phyloP scores from a whole-genome alignment of 257 asterid genomes.

The Primulina eburnea region DNA sequence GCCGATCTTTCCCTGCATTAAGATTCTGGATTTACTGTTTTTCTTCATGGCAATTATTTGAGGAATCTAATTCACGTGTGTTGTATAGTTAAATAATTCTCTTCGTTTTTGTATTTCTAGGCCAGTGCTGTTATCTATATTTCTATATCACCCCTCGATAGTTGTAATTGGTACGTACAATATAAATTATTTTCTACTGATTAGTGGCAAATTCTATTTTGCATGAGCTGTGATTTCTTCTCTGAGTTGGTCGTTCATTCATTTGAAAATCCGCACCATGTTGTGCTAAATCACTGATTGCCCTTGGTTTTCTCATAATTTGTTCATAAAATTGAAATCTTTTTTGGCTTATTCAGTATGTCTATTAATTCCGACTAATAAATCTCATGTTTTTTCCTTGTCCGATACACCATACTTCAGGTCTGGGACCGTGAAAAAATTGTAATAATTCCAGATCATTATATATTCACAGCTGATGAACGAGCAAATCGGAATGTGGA shows the following conservation, averaged over 20 bases:
- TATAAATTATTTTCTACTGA: not conserved
- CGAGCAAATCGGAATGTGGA: slow-evolving; percentile 95
- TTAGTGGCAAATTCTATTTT: not conserved
- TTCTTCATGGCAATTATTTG: not conserved
- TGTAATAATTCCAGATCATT: slow-evolving; percentile 90
- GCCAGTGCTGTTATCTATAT: too few species aligned
- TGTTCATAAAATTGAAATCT: not conserved
- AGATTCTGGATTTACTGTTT: too few species aligned
- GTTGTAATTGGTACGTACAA: not conserved
- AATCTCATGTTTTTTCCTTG: slow-evolving; percentile 18
- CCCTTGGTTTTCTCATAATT: not conserved
- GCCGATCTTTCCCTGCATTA: not conserved
- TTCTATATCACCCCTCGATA: not conserved
- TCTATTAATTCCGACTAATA: not conserved
- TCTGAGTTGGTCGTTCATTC: too few species aligned
- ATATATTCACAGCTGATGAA: slow-evolving; percentile 89
- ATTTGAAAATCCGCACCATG: too few species aligned
- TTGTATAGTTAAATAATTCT: too few species aligned
- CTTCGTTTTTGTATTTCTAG: too few species aligned
- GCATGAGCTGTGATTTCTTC: not conserved
- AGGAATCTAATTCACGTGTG: not conserved
- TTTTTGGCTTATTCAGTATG: not conserved
- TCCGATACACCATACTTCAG: slow-evolving; percentile 27
- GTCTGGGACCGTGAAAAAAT: slow-evolving; percentile 96
- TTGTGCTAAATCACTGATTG: not conserved